Percentiles rank a stretch among this genome's conserved stretches.
Evolutionary conservation across 164 flowering plant genomes (phyloP).

Genomic region (Berberis thunbergii): DNA sequence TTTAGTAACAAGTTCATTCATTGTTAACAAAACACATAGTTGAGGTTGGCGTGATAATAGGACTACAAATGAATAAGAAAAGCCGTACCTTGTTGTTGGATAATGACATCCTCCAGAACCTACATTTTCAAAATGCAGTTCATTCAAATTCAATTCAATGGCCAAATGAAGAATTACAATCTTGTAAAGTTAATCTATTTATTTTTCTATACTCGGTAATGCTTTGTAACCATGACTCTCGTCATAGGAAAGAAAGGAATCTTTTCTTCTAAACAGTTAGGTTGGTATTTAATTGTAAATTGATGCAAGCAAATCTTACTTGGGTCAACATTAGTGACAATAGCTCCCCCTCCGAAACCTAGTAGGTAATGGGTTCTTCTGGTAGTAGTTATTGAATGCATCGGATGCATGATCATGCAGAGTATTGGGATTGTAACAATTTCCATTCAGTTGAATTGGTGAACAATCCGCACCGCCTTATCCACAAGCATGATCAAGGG

Average conservation of each 20-base stretch:
- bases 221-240: not conserved
- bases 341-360: conserved; percentile 87
- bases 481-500: conserved; percentile 88
- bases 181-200: not conserved
- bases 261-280: not conserved
- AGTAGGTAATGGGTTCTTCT: conserved; percentile 69
- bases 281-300: not conserved
- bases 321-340: conserved; percentile 56
- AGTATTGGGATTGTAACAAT: conserved; percentile 67
- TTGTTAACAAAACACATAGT: not conserved
- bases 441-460: conserved; percentile 49
- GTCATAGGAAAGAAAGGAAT: not conserved
- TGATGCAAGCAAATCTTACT: conserved; percentile 40
- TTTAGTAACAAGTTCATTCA: not conserved
- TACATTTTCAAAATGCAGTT: conserved; percentile 12
- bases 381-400: conserved; percentile 77
- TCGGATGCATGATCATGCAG: conserved; percentile 67
- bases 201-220: not conserved
- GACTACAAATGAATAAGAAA: not conserved
- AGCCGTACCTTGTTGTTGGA: conserved; percentile 49
- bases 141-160: not conserved
- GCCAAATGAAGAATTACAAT: not conserved
- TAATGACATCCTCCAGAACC: conserved; percentile 54
- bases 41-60: not conserved
- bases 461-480: conserved; percentile 77